Conservation (phyloP, 352 stramenopile genomes). For the Globisporangium carolinianum region DNA sequence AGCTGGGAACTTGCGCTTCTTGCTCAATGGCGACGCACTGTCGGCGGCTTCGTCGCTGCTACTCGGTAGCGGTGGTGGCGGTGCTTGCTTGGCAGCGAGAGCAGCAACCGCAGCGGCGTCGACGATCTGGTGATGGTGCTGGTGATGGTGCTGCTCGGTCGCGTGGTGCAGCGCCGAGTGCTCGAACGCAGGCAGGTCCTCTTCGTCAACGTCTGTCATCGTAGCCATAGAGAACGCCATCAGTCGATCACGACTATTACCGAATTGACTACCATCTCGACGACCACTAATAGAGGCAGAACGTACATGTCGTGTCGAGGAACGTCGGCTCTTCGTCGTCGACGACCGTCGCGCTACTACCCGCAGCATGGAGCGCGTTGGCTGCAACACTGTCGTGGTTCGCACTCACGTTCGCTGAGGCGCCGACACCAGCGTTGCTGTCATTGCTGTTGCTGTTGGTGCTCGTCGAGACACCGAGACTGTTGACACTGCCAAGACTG, state of each 20-base stretch:
- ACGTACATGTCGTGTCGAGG: constrained; percentile 16
- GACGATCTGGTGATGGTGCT: constrained; percentile 13
- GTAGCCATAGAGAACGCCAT: not conserved
- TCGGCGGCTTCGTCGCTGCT: no score
- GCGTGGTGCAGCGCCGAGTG: constrained; percentile 7
- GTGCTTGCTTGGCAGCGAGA: constrained; percentile 4
- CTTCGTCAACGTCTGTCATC: constrained; percentile 7
- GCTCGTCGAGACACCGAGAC: not conserved
- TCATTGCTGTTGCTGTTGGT: not conserved
- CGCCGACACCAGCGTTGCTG: no score
- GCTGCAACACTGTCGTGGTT: constrained; percentile 6
- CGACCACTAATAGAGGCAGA: no score
- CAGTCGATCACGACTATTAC: no score
- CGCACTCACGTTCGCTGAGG: no score
- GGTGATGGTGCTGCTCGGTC: not conserved
- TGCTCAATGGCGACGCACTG: constrained; percentile 4
- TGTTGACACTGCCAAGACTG: not conserved
- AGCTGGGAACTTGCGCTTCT: constrained; percentile 6
- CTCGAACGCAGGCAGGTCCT: constrained; percentile 14
- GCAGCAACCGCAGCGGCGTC: constrained; percentile 4
- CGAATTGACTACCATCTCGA: no score
- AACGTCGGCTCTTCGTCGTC: constrained; percentile 14
- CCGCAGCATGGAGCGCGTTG: constrained; percentile 5
- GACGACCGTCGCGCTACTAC: constrained; percentile 1
- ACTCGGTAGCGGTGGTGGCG: not conserved